Percentiles rank a stretch among this genome's conserved stretches.
Evolutionary conservation across 2,329 filamentous ascomycete genomes (phyloP).

Genomic region (Ophiocordyceps camponoti-floridani): DNA sequence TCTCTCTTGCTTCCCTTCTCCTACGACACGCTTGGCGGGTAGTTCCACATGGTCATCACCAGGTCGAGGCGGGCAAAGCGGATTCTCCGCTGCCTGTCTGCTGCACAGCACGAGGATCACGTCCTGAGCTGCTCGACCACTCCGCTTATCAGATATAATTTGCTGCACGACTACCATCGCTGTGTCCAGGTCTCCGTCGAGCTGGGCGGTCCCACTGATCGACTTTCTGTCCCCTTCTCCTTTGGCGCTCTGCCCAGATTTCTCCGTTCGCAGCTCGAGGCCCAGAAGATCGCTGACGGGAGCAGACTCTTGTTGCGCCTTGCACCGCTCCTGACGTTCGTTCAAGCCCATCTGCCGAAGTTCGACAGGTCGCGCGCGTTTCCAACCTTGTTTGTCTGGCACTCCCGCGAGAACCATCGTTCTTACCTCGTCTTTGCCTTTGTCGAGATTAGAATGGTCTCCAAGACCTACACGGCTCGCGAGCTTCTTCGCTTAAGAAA

Average conservation of each 20-base stretch:
- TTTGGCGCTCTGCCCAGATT: conserved; percentile 8
- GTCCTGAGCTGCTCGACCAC: conserved; percentile 13
- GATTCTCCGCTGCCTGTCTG: conserved; percentile 14
- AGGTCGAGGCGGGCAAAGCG: conserved; percentile 14
- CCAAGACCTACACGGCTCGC: conserved; percentile 21
- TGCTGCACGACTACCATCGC: conserved; percentile 12
- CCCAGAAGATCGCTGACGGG: conserved; percentile 13
- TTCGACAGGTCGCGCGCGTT: conserved; percentile 8
- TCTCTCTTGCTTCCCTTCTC: background rate
- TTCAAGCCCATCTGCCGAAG: conserved; percentile 9
- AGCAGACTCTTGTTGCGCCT: conserved; percentile 11
- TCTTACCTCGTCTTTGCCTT: conserved; percentile 23
- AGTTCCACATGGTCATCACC: conserved; percentile 9
- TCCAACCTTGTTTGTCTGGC: conserved; percentile 22
- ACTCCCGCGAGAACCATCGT: conserved; percentile 14
- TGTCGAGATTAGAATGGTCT: conserved; percentile 21
- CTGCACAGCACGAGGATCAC: conserved; percentile 19
- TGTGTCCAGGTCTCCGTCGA: conserved; percentile 12
- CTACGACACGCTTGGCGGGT: conserved; percentile 1
- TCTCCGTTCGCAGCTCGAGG: conserved; percentile 9
- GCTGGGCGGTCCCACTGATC: conserved; percentile 9
- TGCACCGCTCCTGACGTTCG: conserved; percentile 16
- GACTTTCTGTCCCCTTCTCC: conserved; percentile 5
- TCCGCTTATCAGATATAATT: conserved; percentile 13
- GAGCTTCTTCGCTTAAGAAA: conserved; percentile 23